Conservation (phyloP, 495 filamentous ascomycete species). For the Poronia punctata region DNA sequence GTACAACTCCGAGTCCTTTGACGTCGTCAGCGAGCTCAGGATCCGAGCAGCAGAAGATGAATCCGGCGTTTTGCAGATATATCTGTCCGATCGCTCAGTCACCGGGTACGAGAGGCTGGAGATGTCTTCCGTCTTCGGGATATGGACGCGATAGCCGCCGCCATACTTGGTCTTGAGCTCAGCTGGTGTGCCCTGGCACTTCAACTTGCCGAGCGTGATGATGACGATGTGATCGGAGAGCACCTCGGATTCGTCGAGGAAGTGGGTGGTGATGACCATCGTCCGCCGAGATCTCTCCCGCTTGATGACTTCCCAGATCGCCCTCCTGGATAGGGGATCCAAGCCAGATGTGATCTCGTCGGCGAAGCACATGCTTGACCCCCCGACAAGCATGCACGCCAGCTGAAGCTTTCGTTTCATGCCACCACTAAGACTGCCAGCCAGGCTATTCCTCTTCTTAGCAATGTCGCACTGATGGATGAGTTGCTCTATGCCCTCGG, state of each 20-base stretch:
- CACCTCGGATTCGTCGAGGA: conserved; percentile 59
- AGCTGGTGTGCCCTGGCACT: conserved; percentile 54
- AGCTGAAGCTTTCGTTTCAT: conserved; percentile 72
- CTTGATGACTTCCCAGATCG: conserved; percentile 70
- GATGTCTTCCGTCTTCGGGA: conserved; percentile 38
- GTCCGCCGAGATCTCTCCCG: conserved; percentile 59
- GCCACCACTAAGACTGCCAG: conserved; percentile 60
- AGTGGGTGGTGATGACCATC: conserved; percentile 66
- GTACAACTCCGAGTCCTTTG: conserved; percentile 51
- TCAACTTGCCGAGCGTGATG: conserved; percentile 52
- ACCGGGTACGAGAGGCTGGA: conserved; percentile 37
- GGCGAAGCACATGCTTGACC: conserved; percentile 61
- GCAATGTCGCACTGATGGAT: conserved; percentile 58
- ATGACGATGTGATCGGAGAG: conserved; percentile 60
- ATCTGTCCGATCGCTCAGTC: conserved; percentile 45
- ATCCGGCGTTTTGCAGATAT: conserved; percentile 50
- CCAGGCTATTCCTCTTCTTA: conserved; percentile 48
- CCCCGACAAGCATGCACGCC: conserved; percentile 72
- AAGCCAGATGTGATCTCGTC: conserved; percentile 68
- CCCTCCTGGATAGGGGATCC: conserved; percentile 61
- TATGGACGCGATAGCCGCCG: conserved; percentile 59
- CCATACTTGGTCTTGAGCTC: conserved; percentile 54
- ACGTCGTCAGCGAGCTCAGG: conserved; percentile 47
- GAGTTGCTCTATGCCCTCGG: conserved; percentile 42
- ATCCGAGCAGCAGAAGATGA: conserved; percentile 49